Evolutionary conservation across 208 protist genomes (phyloP).

Genomic region (Trypanosoma cruzi): DNA sequence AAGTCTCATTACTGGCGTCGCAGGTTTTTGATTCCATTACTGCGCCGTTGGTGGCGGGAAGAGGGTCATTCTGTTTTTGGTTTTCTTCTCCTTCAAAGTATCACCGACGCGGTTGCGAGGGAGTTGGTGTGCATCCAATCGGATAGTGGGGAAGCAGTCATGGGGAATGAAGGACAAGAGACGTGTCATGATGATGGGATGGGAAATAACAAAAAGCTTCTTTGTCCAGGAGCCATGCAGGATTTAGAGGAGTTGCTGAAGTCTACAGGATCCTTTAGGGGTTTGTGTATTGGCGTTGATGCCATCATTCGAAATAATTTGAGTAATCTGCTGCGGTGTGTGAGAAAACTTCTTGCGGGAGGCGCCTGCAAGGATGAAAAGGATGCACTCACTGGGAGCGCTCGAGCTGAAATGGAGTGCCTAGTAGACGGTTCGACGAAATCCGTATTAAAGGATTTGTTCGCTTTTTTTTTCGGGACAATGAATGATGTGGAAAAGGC

Average conservation of each 20-base stretch:
- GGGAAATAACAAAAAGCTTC: not conserved
- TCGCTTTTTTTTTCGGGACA: slow-evolving; percentile 16
- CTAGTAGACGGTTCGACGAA: not conserved
- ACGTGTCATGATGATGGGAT: not conserved
- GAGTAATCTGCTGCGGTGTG: slow-evolving; percentile 6
- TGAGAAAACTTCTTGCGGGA: slow-evolving; percentile 4
- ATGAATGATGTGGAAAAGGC: not conserved
- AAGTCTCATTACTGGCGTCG: slow-evolving; percentile 19
- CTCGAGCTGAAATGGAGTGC: not conserved
- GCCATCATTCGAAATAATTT: slow-evolving; percentile 26
- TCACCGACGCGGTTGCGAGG: slow-evolving; percentile 18
- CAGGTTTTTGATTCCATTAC: slow-evolving; percentile 19
- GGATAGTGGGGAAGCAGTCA: not conserved
- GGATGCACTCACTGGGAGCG: not conserved
- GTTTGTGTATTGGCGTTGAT: slow-evolving; percentile 31
- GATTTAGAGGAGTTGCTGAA: slow-evolving; percentile 29
- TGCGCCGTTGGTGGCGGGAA: slow-evolving; percentile 25
- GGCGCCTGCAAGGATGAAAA: not conserved
- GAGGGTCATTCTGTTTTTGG: slow-evolving; percentile 11
- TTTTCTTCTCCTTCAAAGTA: slow-evolving; percentile 8
- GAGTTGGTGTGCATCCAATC: slow-evolving; percentile 1
- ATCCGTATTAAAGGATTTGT: slow-evolving; percentile 18
- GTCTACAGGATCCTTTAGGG: slow-evolving; percentile 38
- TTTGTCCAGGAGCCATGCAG: not conserved
- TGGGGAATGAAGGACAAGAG: not conserved